Base-by-base conservation (phyloP, 108 stramenopile genomes). In the Pseudonitzschia multiseries region DNA sequence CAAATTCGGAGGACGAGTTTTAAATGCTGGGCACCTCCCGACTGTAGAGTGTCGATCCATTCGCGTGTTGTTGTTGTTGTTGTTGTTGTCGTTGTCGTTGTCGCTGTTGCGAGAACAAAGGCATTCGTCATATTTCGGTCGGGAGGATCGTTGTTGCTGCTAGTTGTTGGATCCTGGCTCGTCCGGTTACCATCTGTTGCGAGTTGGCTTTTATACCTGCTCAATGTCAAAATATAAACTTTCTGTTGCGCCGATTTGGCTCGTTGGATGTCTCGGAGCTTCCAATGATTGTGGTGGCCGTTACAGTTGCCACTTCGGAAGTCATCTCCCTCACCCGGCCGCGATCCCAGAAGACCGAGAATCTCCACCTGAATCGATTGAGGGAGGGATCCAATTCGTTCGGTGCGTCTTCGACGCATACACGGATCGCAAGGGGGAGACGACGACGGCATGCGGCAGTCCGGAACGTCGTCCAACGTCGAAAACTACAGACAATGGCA, bases 1-100 rank as follows among this genome's bases (percentile, higher is more conserved):
- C 93, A 94, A 57, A 81, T 43, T 69, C 93, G 67, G 2, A 91
- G 36, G 13, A 92, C 77, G 12, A 94, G 31, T 43, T 79, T 67
- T 36, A 6, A 2, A 36, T 36, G 4, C 4, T 36, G 50, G 69
- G 69, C 68, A 3, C 63, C 12, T 22, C 79, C 79, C 14, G 6
- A 54, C 10, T 61, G 18, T 33, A 84, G 40, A n/a, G 61, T 26
- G 10, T 59, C 77, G 70, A 78, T 21, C 27, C 57, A 0, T 0
- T 26, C 10, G 9, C 26, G 26, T 59, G 1, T 59, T 59, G 24
- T 27, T 28, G 26, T 33, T 26, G 57, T 26, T 0, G 27, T 59
- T 59, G 64, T 65, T 42, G 36, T 13, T 20, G 12, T 59, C 26
- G 24, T 27, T 28, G 26, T 33, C 8, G 57, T 26, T 0, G 27